Evolutionary conservation across 495 filamentous ascomycete genomes (phyloP).

Genomic region (Xylaria venustula): DNA sequence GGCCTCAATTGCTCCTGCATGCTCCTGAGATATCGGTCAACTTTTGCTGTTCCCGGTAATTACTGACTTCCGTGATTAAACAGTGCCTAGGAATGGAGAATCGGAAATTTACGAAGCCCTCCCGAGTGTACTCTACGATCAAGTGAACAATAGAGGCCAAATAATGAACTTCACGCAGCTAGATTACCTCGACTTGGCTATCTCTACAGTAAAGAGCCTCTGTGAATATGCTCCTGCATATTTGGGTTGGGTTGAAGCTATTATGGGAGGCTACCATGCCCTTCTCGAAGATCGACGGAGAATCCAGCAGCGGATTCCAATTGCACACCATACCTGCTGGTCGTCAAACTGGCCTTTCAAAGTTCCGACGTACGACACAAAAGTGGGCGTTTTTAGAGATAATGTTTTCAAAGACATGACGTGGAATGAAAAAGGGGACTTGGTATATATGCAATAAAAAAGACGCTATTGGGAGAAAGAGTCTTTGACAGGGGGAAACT

Average conservation of each 20-base stretch:
- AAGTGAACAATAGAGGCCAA: not conserved
- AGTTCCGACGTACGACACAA: not conserved
- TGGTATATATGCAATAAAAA: not conserved
- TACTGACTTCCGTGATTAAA: no score
- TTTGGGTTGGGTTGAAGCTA: not conserved
- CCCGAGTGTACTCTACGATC: not conserved
- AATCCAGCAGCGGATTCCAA: not conserved
- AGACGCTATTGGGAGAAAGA: no score
- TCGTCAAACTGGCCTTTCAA: not conserved
- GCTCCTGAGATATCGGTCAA: no score
- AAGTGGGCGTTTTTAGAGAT: not conserved
- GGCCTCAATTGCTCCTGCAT: no score
- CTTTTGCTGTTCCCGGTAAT: no score
- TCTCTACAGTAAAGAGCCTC: not conserved
- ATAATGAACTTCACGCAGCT: not conserved
- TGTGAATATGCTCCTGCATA: not conserved
- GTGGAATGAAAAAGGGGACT: not conserved
- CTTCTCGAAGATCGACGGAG: not conserved
- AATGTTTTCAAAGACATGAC: not conserved
- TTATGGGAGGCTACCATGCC: not conserved
- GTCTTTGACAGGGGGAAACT: no score
- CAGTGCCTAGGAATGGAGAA: no score
- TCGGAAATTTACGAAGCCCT: no score
- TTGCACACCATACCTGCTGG: not conserved
- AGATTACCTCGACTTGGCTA: not conserved